A percentile compares a stretch with the other conserved stretches of the same genome.
Conservation (phyloP, 148 eudicot genomes). For the Cornus kousa region DNA sequence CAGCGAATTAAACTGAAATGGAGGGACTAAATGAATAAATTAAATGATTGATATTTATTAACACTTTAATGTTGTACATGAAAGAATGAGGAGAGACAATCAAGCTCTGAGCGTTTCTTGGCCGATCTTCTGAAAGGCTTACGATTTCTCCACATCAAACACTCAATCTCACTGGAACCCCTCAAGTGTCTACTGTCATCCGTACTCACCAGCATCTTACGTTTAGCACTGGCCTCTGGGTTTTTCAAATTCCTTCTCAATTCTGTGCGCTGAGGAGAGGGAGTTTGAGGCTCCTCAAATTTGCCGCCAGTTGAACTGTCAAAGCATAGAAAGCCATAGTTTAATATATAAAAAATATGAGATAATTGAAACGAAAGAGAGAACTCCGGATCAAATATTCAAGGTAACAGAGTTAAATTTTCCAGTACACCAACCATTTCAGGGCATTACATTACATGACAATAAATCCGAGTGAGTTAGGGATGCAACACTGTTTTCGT, state of each 20-base stretch:
- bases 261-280: constrained; percentile 59
- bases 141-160: constrained; percentile 71
- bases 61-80: constrained; percentile 20
- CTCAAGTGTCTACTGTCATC: constrained; percentile 16
- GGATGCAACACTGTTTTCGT: too few species aligned
- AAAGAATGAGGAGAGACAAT: constrained; percentile 53
- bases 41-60: constrained; percentile 10
- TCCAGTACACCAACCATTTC: too few species aligned
- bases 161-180: constrained; percentile 39
- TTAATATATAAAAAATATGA: neutral
- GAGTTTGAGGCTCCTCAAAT: constrained; percentile 84
- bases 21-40: constrained; percentile 25
- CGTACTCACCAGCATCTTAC: constrained; percentile 24
- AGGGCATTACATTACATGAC: too few species aligned
- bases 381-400: neutral
- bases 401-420: too few species aligned
- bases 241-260: constrained; percentile 45
- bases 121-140: constrained; percentile 76
- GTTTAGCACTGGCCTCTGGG: constrained; percentile 30
- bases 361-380: neutral
- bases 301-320: constrained; percentile 47
- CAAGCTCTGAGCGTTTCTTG: constrained; percentile 67
- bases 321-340: neutral
- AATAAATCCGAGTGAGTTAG: too few species aligned
- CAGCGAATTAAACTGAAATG: neutral